A percentile compares a stretch with the other conserved stretches of the same genome.
Conservation (phyloP, 371 early-diverging fungal species). For the Chytridium lagenaria region DNA sequence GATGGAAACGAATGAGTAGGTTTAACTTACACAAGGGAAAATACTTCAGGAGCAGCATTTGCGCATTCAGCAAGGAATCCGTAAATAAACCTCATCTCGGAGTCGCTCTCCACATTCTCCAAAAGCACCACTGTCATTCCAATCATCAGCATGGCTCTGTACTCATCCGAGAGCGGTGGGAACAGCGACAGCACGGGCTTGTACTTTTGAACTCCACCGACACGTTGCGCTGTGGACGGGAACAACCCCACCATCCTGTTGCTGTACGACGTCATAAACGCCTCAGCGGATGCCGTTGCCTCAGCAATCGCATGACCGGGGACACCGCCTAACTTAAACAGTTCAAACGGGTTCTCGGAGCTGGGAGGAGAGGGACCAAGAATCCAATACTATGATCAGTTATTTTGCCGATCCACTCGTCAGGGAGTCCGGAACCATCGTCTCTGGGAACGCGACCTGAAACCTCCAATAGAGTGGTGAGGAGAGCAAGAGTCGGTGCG, state of each 20-base stretch:
- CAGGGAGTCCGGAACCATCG: conserved; percentile 57
- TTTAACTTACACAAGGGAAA: conserved; percentile 72
- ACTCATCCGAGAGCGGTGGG: conserved; percentile 46
- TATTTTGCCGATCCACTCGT: conserved; percentile 45
- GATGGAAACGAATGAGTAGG: conserved; percentile 20
- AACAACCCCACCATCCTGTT: background rate
- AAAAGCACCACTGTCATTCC: conserved; percentile 82
- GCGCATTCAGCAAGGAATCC: conserved; percentile 83
- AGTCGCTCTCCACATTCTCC: conserved; percentile 80
- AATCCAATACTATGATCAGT: conserved; percentile 74
- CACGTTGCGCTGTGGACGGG: background rate
- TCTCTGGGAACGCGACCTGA: conserved; percentile 28
- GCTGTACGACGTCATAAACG: background rate
- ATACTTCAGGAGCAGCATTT: conserved; percentile 73
- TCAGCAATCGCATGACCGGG: background rate
- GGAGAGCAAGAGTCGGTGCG: conserved; percentile 70
- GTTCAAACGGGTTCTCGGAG: conserved; percentile 25
- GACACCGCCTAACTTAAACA: conserved; percentile 1
- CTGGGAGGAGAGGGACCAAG: conserved; percentile 76
- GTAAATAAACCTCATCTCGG: conserved; percentile 85
- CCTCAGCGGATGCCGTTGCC: background rate
- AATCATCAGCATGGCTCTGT: conserved; percentile 75
- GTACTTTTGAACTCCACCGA: conserved; percentile 10
- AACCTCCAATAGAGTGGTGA: conserved; percentile 76
- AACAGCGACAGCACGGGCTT: conserved; percentile 33